phyloP scores from a whole-genome alignment of 371 early-diverging fungal species.

The Haplosporangium sp. region DNA sequence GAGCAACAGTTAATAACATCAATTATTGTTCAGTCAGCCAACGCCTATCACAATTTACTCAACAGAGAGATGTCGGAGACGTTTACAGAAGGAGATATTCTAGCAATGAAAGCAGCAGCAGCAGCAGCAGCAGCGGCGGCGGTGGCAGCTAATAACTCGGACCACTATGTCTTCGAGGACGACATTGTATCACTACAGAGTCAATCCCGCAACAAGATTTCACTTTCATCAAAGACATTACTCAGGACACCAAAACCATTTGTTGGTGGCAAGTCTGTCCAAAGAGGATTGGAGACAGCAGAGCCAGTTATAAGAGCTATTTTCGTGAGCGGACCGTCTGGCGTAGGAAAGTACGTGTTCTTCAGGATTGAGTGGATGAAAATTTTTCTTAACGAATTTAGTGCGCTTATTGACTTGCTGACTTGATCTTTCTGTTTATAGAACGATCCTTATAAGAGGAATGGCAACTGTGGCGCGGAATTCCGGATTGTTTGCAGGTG shows the following conservation, averaged over 20 bases:
- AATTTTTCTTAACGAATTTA: not conserved
- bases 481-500: constrained; percentile 47
- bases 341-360: constrained; percentile 52
- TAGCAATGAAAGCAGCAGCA: not conserved
- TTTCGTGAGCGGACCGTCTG: constrained; percentile 51
- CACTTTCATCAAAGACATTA: constrained; percentile 31
- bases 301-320: constrained; percentile 44
- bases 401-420: not conserved
- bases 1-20: constrained; percentile 52
- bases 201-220: constrained; percentile 30
- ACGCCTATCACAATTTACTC: constrained; percentile 31
- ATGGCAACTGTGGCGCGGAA: constrained; percentile 43
- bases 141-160: constrained; percentile 18
- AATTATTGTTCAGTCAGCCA: constrained; percentile 43
- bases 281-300: constrained; percentile 20
- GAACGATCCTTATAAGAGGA: constrained; percentile 38
- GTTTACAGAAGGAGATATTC: not conserved
- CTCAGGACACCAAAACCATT: constrained; percentile 40
- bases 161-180: constrained; percentile 43
- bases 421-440: not conserved
- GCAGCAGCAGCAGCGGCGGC: no score
- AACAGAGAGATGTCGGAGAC: constrained; percentile 17
- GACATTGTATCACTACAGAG: constrained; percentile 46
- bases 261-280: constrained; percentile 31
- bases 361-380: no score